Evolutionary conservation across 148 eudicot genomes (phyloP), one percentile per base, ranked within the genome.

Genomic region (Salicornia ramosissima): DNA sequence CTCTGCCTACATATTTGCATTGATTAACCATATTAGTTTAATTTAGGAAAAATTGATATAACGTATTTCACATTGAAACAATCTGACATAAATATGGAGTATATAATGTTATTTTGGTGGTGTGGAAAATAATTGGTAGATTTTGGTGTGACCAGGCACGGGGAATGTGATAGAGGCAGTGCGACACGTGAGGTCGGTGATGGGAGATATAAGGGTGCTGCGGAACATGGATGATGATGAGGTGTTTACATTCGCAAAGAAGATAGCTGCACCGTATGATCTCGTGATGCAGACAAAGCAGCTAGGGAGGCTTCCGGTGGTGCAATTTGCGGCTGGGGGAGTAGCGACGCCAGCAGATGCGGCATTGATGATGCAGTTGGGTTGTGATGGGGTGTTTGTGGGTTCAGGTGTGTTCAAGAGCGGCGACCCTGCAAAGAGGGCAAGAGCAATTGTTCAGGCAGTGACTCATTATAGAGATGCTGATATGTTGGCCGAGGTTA

Each of bases 281-380:
- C 66, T 90, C 25, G 94, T 86, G 55, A 87, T 87, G 83, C 96
- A 92, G 84, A 84, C 91, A 2, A 92, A 92, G 83, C 98, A 90
- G 74, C 79, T 90, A 47, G 90, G 96, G 9, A 69, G 98, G 85
- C 76, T 93, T 24, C 98, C 98, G 9, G 98, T 90, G 65, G 91
- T 93, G 34, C 96, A 93, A 16, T 93, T 90, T 49, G 98, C 94
- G 0, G 96, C 98, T 0, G 98, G 98, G 0, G 98, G 98, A 5
- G 96, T 93, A 24, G 86, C 88, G 2, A 93, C 98, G 0, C 98
- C 98, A 9, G 96, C 96, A 0, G 96, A 90, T 65, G 98, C 98
- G 0, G 98, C 98, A 10, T 57, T 93, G 76, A 90, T 93, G 98
- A 93, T 90, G 95, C 96, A 90, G 76, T 70, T 93, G 71, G 96